Conservation (phyloP, 306 rosid species). For the Lagenaria siceraria region DNA sequence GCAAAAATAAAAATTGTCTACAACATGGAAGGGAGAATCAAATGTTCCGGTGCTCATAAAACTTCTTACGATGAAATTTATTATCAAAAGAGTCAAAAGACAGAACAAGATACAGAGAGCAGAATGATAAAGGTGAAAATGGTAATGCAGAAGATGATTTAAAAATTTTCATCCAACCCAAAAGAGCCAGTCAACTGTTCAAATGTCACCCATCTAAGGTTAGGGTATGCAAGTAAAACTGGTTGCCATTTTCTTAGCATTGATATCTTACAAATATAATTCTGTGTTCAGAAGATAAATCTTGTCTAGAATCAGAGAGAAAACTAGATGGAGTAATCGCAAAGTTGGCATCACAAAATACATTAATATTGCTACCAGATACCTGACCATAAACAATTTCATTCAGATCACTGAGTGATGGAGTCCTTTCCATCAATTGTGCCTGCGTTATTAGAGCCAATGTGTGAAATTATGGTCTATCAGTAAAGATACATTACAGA, state of each 20-base stretch:
- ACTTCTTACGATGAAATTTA: neutral
- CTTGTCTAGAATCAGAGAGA: neutral
- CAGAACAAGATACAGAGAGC: neutral
- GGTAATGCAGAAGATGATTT: neutral
- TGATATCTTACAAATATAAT: neutral
- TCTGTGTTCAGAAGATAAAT: neutral
- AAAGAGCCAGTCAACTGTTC: neutral
- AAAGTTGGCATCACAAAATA: conserved; percentile 11
- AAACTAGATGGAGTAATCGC: neutral
- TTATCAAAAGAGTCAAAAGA: neutral
- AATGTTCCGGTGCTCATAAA: neutral
- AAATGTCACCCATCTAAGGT: neutral
- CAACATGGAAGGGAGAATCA: neutral
- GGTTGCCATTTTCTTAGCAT: neutral
- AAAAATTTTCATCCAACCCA: neutral
- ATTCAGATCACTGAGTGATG: conserved; percentile 85
- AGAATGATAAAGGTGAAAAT: neutral
- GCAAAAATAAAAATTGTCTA: neutral
- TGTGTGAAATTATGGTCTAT: conserved; percentile 16
- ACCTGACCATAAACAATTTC: conserved; percentile 96
- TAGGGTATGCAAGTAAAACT: neutral
- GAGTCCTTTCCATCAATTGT: conserved; percentile 73
- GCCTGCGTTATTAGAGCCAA: conserved; percentile 50
- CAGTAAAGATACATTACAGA: conserved; percentile 9
- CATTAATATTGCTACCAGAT: conserved; percentile 13